Evolutionary conservation across 2,329 filamentous ascomycete genomes (phyloP).

Genomic region (Ophiostoma montium): DNA sequence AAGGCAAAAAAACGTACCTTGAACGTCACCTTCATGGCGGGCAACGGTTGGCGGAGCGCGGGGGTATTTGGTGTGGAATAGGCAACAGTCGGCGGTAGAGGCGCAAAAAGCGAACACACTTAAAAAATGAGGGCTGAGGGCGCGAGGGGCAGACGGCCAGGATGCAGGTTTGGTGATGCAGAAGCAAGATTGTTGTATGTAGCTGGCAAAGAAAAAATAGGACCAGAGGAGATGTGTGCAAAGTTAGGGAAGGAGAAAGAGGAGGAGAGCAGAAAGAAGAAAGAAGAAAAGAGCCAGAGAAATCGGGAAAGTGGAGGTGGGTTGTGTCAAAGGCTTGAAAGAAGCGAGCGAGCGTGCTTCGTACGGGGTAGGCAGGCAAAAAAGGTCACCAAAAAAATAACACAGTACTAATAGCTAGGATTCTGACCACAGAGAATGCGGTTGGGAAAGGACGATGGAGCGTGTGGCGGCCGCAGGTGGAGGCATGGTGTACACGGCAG

Average conservation of each 20-base stretch:
- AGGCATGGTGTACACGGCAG: neutral
- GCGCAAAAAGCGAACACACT: neutral
- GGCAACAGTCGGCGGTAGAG: neutral
- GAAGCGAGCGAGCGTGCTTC: neutral
- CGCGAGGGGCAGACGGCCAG: neutral
- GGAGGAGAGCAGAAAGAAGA: neutral
- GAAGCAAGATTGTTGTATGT: neutral
- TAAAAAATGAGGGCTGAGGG: neutral
- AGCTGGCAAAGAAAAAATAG: neutral
- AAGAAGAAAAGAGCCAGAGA: neutral
- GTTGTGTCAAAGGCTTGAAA: neutral
- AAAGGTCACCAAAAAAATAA: neutral
- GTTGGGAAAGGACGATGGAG: neutral
- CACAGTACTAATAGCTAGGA: neutral
- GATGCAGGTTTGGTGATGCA: neutral
- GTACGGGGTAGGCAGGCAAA: slow-evolving; percentile 3
- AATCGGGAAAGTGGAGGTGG: neutral
- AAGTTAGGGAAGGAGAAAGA: neutral
- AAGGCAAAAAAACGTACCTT: slow-evolving; percentile 31
- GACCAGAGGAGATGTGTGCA: neutral
- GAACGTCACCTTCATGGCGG: slow-evolving; percentile 56
- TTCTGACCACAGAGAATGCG: neutral
- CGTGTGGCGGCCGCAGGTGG: neutral
- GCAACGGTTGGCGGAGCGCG: slow-evolving; percentile 12
- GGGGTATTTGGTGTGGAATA: neutral